These are phyloP conservation scores for Abortiporus biennis DNA, from an alignment of 1,284 basidiomycete genomes.

Conservation along the genomic window DNA sequence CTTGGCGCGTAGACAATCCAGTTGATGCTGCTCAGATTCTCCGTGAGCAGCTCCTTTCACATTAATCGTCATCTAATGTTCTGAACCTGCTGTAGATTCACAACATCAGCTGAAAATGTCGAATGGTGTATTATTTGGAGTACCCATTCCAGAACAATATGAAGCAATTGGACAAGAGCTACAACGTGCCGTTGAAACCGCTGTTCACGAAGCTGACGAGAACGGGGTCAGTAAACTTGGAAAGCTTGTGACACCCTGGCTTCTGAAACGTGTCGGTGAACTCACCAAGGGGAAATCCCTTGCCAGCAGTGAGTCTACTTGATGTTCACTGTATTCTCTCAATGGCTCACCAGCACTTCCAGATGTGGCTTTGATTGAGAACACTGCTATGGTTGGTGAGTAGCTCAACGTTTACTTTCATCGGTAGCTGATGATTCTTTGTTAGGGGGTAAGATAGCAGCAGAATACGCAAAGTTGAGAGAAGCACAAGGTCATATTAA, in stretches of 20 bases:
- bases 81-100: conserved; percentile 34
- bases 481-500: not conserved
- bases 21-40: conserved; percentile 63
- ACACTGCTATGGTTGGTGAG: conserved; percentile 84
- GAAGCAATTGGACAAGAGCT: conserved; percentile 64
- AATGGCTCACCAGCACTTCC: conserved; percentile 11
- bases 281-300: conserved; percentile 76
- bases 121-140: conserved; percentile 79
- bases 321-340: not conserved
- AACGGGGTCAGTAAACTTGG: conserved; percentile 80
- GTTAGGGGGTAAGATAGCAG: not conserved
- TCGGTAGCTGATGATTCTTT: not conserved
- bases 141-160: conserved; percentile 83
- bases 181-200: conserved; percentile 81
- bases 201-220: conserved; percentile 78
- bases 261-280: conserved; percentile 81
- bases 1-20: conserved; percentile 64
- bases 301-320: conserved; percentile 51
- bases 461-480: not conserved
- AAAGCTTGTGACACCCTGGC: conserved; percentile 95
- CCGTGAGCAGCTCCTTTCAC: conserved; percentile 36
- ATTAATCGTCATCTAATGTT: not conserved
- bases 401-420: conserved; percentile 8
- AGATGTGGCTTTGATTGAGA: conserved; percentile 89
- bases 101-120: conserved; percentile 60